Percentiles rank a stretch among this genome's conserved stretches.
These are phyloP conservation scores for Aaosphaeria arxii DNA, from an alignment of 2,329 filamentous ascomycete genomes.

Conservation along the genomic window DNA sequence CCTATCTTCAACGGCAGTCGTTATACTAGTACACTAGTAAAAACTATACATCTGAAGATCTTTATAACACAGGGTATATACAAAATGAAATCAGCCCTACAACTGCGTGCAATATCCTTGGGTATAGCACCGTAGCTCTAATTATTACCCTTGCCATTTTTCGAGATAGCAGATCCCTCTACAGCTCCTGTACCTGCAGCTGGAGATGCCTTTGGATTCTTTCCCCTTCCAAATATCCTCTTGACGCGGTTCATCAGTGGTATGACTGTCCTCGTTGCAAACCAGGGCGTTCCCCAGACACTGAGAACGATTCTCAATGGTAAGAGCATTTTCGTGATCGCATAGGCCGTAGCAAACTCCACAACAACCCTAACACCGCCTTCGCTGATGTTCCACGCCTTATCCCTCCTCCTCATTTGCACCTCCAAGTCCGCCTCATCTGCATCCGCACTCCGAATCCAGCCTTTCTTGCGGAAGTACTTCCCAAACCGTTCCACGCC, in stretches of 20 bases:
- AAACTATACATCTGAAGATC: no score
- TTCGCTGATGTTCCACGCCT: conserved; percentile 39
- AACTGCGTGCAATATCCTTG: no score
- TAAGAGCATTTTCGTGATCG: conserved; percentile 81
- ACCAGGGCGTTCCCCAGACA: conserved; percentile 89
- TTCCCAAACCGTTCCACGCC: conserved; percentile 72
- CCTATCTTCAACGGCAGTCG: no score
- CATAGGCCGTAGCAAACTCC: conserved; percentile 83
- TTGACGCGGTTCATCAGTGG: conserved; percentile 30
- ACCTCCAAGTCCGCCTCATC: conserved; percentile 28
- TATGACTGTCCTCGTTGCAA: conserved; percentile 54
- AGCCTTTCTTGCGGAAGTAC: conserved; percentile 76
- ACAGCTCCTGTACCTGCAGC: conserved; percentile 34
- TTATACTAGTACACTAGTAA: no score
- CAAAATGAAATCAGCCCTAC: no score
- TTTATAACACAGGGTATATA: no score
- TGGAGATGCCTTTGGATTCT: conserved; percentile 12
- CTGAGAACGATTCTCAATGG: conserved; percentile 74
- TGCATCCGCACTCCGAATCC: conserved; percentile 61
- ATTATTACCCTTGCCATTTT: conserved; percentile 11
- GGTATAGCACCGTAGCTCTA: no score
- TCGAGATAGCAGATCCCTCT: conserved; percentile 27
- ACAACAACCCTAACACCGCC: conserved; percentile 55
- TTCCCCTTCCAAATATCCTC: conserved; percentile 36
- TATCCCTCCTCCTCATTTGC: conserved; percentile 28